Conservation (phyloP, 768 basidiomycete genomes). For the Lentinus brumalis region DNA sequence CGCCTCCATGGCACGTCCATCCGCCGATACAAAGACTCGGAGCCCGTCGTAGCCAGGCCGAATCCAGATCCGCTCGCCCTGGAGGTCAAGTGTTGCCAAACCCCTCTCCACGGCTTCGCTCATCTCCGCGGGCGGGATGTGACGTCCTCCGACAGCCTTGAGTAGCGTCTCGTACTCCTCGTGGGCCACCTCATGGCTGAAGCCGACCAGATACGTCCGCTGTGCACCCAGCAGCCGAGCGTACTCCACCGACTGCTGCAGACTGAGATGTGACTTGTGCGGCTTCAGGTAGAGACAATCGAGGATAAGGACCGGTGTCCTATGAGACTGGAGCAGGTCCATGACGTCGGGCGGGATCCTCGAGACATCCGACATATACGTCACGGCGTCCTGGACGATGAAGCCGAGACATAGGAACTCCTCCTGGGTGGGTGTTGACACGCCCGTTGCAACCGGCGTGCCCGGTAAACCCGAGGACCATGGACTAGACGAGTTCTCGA, state of each 20-base stretch:
- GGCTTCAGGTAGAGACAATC: conserved; percentile 70
- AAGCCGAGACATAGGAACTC: conserved; percentile 68
- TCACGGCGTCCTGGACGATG: conserved; percentile 61
- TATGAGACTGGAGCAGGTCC: conserved; percentile 37
- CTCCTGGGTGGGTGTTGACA: background rate
- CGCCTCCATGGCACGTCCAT: conserved; percentile 46
- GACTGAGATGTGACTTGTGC: conserved; percentile 81
- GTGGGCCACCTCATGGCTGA: conserved; percentile 76
- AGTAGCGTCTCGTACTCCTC: conserved; percentile 74
- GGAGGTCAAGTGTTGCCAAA: conserved; percentile 44
- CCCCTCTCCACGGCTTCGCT: conserved; percentile 43
- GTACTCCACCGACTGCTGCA: conserved; percentile 59
- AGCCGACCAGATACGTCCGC: conserved; percentile 74
- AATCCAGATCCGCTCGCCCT: conserved; percentile 56
- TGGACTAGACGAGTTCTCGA: conserved; percentile 27
- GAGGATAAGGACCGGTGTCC: conserved; percentile 63
- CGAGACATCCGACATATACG: conserved; percentile 85
- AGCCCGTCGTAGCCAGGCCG: conserved; percentile 80
- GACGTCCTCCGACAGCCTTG: conserved; percentile 46
- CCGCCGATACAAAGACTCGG: conserved; percentile 47
- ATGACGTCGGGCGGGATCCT: conserved; percentile 76
- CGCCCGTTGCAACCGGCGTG: conserved; percentile 18
- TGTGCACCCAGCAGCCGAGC: conserved; percentile 58
- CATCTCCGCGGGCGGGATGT: conserved; percentile 24
- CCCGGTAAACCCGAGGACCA: conserved; percentile 26